These are phyloP conservation scores for Ganoderma sp. DNA, from an alignment of 1,284 basidiomycete genomes.

Conservation along the genomic window DNA sequence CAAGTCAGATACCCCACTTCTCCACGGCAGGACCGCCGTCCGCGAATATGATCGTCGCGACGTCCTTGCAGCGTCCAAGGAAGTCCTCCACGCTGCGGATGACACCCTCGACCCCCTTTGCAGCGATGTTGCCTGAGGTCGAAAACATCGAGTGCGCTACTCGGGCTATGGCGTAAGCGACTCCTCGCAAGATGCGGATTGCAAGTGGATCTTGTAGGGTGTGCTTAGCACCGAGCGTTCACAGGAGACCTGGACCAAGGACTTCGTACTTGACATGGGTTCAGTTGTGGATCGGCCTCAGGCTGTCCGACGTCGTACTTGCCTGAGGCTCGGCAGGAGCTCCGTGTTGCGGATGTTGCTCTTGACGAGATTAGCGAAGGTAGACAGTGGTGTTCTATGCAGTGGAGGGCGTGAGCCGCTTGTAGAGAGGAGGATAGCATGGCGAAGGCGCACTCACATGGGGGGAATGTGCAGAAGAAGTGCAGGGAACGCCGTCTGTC, in stretches of 20 bases:
- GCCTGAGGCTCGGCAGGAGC: neutral
- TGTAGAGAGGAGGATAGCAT: neutral
- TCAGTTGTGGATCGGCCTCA: neutral
- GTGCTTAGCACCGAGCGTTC: neutral
- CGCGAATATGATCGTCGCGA: neutral
- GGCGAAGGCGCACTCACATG: neutral
- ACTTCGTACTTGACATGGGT: neutral
- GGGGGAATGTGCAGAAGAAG: neutral
- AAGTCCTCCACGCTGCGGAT: neutral
- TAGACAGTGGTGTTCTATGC: neutral
- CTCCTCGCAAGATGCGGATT: neutral
- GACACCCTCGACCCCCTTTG: neutral
- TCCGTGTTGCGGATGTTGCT: neutral
- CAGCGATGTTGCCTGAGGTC: neutral
- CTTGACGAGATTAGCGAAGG: neutral
- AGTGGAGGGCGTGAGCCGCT: neutral
- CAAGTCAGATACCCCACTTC: neutral
- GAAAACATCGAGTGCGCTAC: neutral
- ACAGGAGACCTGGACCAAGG: too few relatives aligned
- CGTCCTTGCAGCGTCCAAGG: neutral
- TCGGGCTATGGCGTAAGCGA: neutral
- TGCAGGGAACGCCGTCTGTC: neutral
- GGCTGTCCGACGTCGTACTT: neutral
- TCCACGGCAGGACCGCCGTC: neutral
- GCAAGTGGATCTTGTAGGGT: neutral